Conservation (phyloP, 2,329 filamentous ascomycete species). For the Cordyceps pruinosa region DNA sequence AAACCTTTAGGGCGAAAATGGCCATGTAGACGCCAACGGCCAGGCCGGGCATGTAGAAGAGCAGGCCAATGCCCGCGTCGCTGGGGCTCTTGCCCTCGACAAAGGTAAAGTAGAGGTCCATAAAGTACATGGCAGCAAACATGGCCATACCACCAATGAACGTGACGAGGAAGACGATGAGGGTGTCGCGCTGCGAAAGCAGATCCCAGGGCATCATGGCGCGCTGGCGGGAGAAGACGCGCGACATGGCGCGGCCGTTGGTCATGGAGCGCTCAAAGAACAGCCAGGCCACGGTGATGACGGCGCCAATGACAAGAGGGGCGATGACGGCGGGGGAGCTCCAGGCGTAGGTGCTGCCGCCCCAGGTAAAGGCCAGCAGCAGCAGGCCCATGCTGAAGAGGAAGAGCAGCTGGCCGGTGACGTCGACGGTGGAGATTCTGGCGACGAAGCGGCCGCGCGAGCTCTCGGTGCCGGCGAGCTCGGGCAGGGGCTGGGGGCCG, state of each 20-base stretch:
- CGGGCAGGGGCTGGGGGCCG: constrained; percentile 41
- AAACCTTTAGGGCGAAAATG: constrained; percentile 52
- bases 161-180: constrained; percentile 54
- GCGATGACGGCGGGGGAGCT: constrained; percentile 39
- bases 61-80: constrained; percentile 45
- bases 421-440: constrained; percentile 47
- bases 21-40: constrained; percentile 48
- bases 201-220: constrained; percentile 61
- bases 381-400: constrained; percentile 47
- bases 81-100: constrained; percentile 32
- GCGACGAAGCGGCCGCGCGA: constrained; percentile 28
- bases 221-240: constrained; percentile 44
- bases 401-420: constrained; percentile 50
- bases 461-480: constrained; percentile 33
- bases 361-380: constrained; percentile 50
- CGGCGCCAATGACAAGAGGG: constrained; percentile 39
- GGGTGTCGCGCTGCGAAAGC: constrained; percentile 49
- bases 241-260: constrained; percentile 38
- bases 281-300: constrained; percentile 37
- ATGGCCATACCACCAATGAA: constrained; percentile 52
- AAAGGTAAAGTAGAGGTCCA: constrained; percentile 61
- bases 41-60: constrained; percentile 46
- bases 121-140: constrained; percentile 55
- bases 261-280: constrained; percentile 49
- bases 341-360: constrained; percentile 48